Evolutionary conservation across 305 asterid genomes (phyloP), one percentile per base, ranked within the genome.

Genomic region (Solanum hybrid): DNA sequence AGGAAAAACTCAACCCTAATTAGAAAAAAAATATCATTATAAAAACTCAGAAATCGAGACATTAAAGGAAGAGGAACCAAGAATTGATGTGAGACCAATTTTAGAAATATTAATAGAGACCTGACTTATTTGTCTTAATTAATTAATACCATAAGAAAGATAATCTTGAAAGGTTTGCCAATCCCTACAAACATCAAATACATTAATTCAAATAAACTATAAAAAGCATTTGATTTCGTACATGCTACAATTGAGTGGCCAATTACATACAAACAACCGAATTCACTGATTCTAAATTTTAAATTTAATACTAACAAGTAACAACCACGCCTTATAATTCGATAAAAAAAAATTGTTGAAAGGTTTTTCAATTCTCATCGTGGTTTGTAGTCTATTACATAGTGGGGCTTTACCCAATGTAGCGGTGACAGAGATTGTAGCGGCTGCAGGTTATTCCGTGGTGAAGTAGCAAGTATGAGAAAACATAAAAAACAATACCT

Each of bases 11-110:
- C 22, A 84, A 84, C 75, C 87, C 2, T 51, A 84, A 31, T 19
- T 31, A 84, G 75, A 51, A 45, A 84, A 29, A 51, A 0, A 29
- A 6, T 9, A 22, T 4, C 1, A 8, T 19, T 82, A 19, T 84
- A 84, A 19, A 84, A 72, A 84, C 66, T 27, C 31, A 31, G 22
- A 84, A 51, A 84, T 66, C 31, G 40, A 84, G 75, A 84, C 42
- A 84, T 19, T 51, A 84, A 84, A 29, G 87, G 40, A 45, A 82
- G 42, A 84, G 29, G 42, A 51, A 31, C 42, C 12, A 84, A 51
- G 42, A 84, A 84, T 84, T 51, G 42, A 84, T 51, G 7, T 56
- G 22, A 84, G 11, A 17, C 42, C 12, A 84, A 36, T 84, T 84
- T 82, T 51, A 22, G 87, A 51, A 84, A 51, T 14, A n/a, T 84